Evolutionary conservation across 192 early-diverging fungal genomes (phyloP).

Genomic region (Funneliformis mosseae): DNA sequence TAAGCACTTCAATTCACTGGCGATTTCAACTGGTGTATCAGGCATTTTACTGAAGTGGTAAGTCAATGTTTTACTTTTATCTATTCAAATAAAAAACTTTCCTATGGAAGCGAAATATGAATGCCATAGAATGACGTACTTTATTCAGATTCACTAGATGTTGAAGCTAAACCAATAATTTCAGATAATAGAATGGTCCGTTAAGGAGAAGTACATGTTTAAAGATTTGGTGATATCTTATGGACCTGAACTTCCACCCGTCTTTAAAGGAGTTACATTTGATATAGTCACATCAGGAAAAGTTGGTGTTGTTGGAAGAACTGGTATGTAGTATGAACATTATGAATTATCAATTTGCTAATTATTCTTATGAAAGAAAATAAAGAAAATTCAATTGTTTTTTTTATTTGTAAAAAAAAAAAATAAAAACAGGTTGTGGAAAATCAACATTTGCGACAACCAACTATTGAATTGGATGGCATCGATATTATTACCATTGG

Average conservation of each 20-base stretch:
- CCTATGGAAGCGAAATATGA: slow-evolving; percentile 58
- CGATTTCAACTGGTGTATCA: slow-evolving; percentile 78
- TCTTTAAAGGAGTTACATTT: slow-evolving; percentile 71
- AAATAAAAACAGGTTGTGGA: slow-evolving; percentile 48
- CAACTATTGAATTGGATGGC: slow-evolving; percentile 56
- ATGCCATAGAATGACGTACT: slow-evolving; percentile 60
- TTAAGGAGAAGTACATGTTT: slow-evolving; percentile 73
- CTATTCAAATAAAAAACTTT: slow-evolving; percentile 39
- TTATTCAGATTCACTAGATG: slow-evolving; percentile 63
- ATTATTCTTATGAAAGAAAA: no score
- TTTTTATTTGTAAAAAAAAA: no score
- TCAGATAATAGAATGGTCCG: slow-evolving; percentile 62
- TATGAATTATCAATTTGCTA: not conserved
- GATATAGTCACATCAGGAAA: slow-evolving; percentile 57
- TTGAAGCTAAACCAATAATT: slow-evolving; percentile 69
- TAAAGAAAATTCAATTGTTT: not conserved
- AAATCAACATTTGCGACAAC: slow-evolving; percentile 62
- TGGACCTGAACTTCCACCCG: slow-evolving; percentile 62
- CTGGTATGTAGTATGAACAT: slow-evolving; percentile 20
- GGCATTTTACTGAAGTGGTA: slow-evolving; percentile 78
- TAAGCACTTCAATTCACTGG: slow-evolving; percentile 79
- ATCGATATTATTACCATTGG: slow-evolving; percentile 58
- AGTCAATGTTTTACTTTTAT: slow-evolving; percentile 27
- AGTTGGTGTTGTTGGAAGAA: slow-evolving; percentile 66
- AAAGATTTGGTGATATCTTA: slow-evolving; percentile 68